phyloP scores from a whole-genome alignment of 2,329 filamentous ascomycete species.

The Monosporascus sp. region DNA sequence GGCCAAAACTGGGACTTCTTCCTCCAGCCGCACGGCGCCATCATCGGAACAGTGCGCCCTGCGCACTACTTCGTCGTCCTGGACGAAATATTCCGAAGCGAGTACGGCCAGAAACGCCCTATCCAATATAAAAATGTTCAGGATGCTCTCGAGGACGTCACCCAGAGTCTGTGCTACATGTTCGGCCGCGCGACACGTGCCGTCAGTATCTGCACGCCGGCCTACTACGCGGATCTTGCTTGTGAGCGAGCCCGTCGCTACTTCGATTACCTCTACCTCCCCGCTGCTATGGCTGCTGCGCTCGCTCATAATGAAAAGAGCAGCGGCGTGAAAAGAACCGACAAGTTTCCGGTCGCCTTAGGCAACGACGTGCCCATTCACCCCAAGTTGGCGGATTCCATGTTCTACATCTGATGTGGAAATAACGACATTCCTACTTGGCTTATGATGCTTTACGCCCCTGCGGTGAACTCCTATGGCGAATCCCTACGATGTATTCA shows the following conservation, averaged over 20 bases:
- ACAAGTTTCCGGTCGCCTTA: not conserved
- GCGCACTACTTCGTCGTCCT: slow-evolving; percentile 60
- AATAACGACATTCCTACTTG: too few species aligned
- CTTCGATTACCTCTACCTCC: not conserved
- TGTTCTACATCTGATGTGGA: not conserved
- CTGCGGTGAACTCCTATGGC: too few species aligned
- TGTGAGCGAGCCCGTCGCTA: not conserved
- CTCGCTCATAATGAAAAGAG: too few species aligned
- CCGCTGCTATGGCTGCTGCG: too few species aligned
- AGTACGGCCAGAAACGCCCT: slow-evolving; percentile 9
- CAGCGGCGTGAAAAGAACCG: not conserved
- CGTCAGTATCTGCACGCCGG: slow-evolving; percentile 63
- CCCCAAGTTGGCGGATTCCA: not conserved
- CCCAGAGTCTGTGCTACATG: slow-evolving; percentile 51
- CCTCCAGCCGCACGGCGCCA: slow-evolving; percentile 60
- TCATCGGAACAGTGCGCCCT: slow-evolving; percentile 66
- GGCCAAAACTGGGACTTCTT: slow-evolving; percentile 64
- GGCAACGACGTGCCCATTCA: not conserved
- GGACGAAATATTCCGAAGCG: slow-evolving; percentile 45
- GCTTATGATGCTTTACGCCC: too few species aligned
- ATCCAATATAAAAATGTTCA: slow-evolving; percentile 29
- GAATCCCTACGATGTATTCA: too few species aligned
- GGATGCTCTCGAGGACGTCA: slow-evolving; percentile 55
- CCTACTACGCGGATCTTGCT: slow-evolving; percentile 65
- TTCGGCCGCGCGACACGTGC: slow-evolving; percentile 66